These are phyloP conservation scores for Candida morakotiae DNA, from an alignment of 805 yeast genomes.

Conservation along the genomic window DNA sequence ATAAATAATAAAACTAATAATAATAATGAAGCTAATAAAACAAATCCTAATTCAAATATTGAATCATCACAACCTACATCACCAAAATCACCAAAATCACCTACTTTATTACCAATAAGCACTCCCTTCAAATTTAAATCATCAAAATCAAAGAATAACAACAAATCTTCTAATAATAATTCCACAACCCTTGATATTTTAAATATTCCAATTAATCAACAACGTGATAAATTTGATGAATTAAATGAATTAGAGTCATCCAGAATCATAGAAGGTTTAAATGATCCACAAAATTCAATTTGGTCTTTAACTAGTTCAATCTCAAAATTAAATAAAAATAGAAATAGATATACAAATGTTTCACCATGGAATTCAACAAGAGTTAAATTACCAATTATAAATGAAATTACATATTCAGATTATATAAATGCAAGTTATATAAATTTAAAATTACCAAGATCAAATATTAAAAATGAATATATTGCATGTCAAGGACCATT, in stretches of 20 bases:
- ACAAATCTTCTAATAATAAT: too few relatives aligned
- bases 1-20: neutral
- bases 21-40: neutral
- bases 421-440: constrained; percentile 38
- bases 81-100: neutral
- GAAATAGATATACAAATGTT: constrained; percentile 38
- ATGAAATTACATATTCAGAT: constrained; percentile 15
- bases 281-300: constrained; percentile 4
- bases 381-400: constrained; percentile 22
- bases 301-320: constrained; percentile 12
- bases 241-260: constrained; percentile 12
- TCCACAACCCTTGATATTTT: neutral
- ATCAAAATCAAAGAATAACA: neutral
- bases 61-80: neutral
- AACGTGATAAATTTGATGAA: constrained; percentile 11
- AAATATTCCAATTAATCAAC: constrained; percentile 2
- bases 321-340: constrained; percentile 5
- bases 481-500: constrained; percentile 72
- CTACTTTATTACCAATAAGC: too few relatives aligned
- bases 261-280: constrained; percentile 10
- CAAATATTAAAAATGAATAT: constrained; percentile 23
- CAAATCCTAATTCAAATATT: neutral
- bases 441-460: constrained; percentile 3
- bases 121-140: neutral
- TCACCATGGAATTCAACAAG: constrained; percentile 38